These are phyloP conservation scores for Poterioochromonas sp. DNA, from an alignment of 352 stramenopile species.

Conservation along the genomic window DNA sequence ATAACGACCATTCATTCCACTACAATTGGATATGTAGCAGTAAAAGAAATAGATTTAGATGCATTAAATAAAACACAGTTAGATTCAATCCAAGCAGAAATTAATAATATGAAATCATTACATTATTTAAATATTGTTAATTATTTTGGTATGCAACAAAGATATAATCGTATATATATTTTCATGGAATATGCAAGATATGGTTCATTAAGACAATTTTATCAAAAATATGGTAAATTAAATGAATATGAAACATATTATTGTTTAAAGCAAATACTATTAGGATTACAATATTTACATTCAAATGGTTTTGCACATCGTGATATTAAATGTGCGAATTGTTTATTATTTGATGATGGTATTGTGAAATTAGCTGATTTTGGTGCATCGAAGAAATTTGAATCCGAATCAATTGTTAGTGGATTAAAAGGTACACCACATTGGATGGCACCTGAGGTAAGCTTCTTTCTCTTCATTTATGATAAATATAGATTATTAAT, in stretches of 20 bases:
- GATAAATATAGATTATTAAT: conserved; percentile 41
- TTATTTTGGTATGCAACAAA: conserved; percentile 21
- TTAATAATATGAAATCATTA: conserved; percentile 27
- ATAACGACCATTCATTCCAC: background rate
- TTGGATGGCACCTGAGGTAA: conserved; percentile 32
- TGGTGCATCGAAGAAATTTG: conserved; percentile 61
- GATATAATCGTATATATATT: conserved; percentile 6
- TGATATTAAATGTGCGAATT: conserved; percentile 72
- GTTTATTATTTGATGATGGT: conserved; percentile 51
- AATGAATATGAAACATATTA: background rate
- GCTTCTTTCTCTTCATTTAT: conserved; percentile 62
- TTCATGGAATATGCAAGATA: conserved; percentile 31
- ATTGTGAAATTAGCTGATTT: conserved; percentile 65
- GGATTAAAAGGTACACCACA: conserved; percentile 55
- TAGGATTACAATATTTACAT: conserved; percentile 35
- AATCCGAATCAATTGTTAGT: conserved; percentile 56
- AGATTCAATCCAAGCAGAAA: conserved; percentile 9
- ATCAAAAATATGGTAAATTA: conserved; percentile 15
- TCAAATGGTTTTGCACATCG: conserved; percentile 27
- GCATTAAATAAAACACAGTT: background rate
- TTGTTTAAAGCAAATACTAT: conserved; percentile 24
- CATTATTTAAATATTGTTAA: conserved; percentile 34
- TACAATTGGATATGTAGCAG: background rate
- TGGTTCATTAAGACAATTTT: conserved; percentile 23
- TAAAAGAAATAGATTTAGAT: conserved; percentile 24